These are phyloP conservation scores for Lupinus albus DNA, from an alignment of 306 rosid genomes.

Conservation along the genomic window DNA sequence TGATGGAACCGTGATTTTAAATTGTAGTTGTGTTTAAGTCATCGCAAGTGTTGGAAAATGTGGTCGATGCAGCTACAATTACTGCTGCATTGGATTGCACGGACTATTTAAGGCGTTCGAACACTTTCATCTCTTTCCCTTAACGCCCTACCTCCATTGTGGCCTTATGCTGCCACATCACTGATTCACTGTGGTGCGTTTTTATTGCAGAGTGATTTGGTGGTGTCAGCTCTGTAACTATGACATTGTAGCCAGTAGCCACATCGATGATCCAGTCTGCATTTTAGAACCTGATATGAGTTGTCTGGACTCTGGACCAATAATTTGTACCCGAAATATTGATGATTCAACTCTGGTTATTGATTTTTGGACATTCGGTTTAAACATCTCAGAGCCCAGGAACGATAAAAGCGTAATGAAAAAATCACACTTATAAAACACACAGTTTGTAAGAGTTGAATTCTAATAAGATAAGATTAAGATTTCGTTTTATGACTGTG, in stretches of 20 bases:
- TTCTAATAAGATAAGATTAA: slow-evolving; percentile 13
- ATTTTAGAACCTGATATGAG: not conserved
- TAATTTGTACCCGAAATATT: slow-evolving; percentile 1
- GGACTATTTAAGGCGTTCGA: slow-evolving; percentile 6
- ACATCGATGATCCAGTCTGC: no score
- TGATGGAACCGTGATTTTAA: no score
- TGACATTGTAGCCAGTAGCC: no score
- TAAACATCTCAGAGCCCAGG: slow-evolving; percentile 7
- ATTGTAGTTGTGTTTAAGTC: no score
- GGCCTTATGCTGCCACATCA: no score
- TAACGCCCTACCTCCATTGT: not conserved
- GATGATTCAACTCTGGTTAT: not conserved
- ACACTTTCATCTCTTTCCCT: slow-evolving; percentile 24
- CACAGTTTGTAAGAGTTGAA: slow-evolving; percentile 17
- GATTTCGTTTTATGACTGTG: not conserved
- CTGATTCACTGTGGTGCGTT: no score
- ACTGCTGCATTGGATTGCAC: no score
- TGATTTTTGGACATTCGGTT: slow-evolving; percentile 23
- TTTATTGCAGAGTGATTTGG: no score
- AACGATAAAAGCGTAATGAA: slow-evolving; percentile 9
- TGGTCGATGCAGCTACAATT: no score
- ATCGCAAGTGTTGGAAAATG: no score
- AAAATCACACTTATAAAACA: no score
- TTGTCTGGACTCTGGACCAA: not conserved
- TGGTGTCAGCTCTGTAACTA: no score